Evolutionary conservation across 2,329 filamentous ascomycete species (phyloP).

Genomic region (Emericellopsis cladophorae): DNA sequence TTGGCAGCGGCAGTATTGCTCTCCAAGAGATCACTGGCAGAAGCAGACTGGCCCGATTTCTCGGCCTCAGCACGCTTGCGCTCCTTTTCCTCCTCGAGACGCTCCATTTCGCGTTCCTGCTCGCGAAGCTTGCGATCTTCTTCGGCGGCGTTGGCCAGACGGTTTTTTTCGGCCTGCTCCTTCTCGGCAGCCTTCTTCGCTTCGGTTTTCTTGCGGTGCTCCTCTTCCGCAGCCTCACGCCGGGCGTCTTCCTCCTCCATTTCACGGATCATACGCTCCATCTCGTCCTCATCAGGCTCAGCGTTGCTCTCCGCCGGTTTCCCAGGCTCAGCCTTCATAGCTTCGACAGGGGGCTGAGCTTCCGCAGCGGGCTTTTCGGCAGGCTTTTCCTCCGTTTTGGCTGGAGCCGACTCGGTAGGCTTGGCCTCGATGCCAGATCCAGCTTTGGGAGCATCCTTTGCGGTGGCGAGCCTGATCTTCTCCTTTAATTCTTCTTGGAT

Average conservation of each 20-base stretch:
- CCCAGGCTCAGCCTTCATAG: slow-evolving; percentile 13
- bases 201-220: slow-evolving; percentile 32
- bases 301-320: slow-evolving; percentile 15
- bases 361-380: slow-evolving; percentile 13
- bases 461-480: slow-evolving; percentile 55
- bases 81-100: slow-evolving; percentile 58
- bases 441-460: slow-evolving; percentile 11
- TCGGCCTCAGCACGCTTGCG: slow-evolving; percentile 38
- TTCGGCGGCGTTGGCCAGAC: slow-evolving; percentile 35
- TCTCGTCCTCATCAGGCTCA: slow-evolving; percentile 37
- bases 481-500: slow-evolving; percentile 73
- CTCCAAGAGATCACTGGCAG: slow-evolving; percentile 38
- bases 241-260: slow-evolving; percentile 44
- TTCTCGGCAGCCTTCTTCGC: slow-evolving; percentile 33
- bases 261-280: slow-evolving; percentile 48
- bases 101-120: slow-evolving; percentile 60
- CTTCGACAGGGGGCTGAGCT: slow-evolving; percentile 12
- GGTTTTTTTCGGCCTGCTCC: slow-evolving; percentile 32
- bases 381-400: slow-evolving; percentile 4
- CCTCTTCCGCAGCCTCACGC: slow-evolving; percentile 34
- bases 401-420: not conserved
- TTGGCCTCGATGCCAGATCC: slow-evolving; percentile 9
- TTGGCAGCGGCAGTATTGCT: slow-evolving; percentile 20
- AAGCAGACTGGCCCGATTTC: slow-evolving; percentile 31
- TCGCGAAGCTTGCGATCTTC: slow-evolving; percentile 56